These are phyloP conservation scores for Phytopythium ostracodes DNA, from an alignment of 352 stramenopile species.

Conservation along the genomic window DNA sequence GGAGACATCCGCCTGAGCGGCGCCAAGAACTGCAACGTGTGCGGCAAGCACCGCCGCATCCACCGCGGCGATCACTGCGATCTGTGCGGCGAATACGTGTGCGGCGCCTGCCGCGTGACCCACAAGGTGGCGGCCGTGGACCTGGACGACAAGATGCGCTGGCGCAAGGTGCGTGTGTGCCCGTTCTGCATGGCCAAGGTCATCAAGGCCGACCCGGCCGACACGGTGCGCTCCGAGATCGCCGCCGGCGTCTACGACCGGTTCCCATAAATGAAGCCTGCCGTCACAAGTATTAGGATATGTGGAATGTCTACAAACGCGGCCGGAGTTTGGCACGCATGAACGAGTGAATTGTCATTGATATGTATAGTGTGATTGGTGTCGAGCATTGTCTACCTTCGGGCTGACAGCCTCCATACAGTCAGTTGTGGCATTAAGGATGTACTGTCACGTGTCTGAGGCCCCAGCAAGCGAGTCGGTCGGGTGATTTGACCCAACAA, in stretches of 20 bases:
- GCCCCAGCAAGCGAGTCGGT: too few relatives aligned
- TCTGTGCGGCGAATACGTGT: constrained; percentile 25
- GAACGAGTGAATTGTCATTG: too few relatives aligned
- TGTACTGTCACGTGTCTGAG: too few relatives aligned
- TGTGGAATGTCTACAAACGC: background rate
- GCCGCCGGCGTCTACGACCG: constrained; percentile 19
- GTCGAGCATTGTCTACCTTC: too few relatives aligned
- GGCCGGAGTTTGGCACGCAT: background rate
- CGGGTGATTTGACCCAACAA: too few relatives aligned
- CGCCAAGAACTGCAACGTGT: constrained; percentile 22
- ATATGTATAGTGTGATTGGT: too few relatives aligned
- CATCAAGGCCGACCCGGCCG: constrained; percentile 16
- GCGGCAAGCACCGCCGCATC: constrained; percentile 20
- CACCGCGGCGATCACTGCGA: constrained; percentile 17
- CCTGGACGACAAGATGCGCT: constrained; percentile 26
- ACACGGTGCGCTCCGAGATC: constrained; percentile 22
- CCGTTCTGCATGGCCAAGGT: constrained; percentile 24
- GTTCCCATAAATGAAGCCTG: constrained; percentile 5
- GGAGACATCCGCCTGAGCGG: constrained; percentile 1
- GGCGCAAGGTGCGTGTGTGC: constrained; percentile 18
- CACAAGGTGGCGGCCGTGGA: constrained; percentile 26
- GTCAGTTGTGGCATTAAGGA: too few relatives aligned
- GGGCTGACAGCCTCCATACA: too few relatives aligned
- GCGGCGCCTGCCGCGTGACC: constrained; percentile 23
- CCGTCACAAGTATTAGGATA: background rate